A percentile compares a stretch with the other conserved stretches of the same genome.
Conservation (phyloP, 169 alveolate species). For the Cryptosporidium ubiquitum region DNA sequence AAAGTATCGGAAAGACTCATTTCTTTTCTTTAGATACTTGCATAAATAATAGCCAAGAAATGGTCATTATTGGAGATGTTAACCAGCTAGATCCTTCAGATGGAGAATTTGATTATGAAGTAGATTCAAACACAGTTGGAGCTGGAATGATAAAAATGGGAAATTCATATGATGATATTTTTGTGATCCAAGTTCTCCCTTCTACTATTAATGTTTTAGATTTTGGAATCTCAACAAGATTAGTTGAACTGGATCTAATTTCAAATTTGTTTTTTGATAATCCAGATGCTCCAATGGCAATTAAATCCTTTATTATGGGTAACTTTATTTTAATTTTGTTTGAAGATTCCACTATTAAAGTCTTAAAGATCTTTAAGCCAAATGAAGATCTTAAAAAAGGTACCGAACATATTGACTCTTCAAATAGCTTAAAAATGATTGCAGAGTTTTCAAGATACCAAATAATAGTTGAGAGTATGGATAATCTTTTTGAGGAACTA, state of each 20-base stretch:
- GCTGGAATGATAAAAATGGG: conserved; percentile 21
- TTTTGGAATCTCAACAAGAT: conserved; percentile 20
- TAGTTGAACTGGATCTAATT: conserved; percentile 23
- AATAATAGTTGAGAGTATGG: neutral
- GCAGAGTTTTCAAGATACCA: neutral
- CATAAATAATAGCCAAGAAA: neutral
- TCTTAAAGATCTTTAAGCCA: neutral
- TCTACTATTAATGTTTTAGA: conserved; percentile 21
- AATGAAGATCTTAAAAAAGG: neutral
- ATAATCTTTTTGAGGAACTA: conserved; percentile 24
- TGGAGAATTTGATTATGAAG: conserved; percentile 47
- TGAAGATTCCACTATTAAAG: conserved; percentile 47
- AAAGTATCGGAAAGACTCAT: conserved; percentile 63
- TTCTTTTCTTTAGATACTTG: conserved; percentile 38
- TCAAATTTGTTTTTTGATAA: conserved; percentile 2
- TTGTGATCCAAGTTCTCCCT: conserved; percentile 28
- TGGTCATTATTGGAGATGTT: conserved; percentile 34
- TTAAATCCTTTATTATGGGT: conserved; percentile 28
- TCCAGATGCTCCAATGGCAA: conserved; percentile 66
- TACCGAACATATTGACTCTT: neutral
- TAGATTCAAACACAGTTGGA: conserved; percentile 61
- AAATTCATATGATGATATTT: neutral
- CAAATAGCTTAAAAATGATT: neutral
- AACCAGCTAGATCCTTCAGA: conserved; percentile 57
- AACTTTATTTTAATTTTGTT: conserved; percentile 16